Evolutionary conservation across 2,329 filamentous ascomycete genomes (phyloP), one percentile per base, ranked within the genome.

Genomic region (Corynespora cassiicola): DNA sequence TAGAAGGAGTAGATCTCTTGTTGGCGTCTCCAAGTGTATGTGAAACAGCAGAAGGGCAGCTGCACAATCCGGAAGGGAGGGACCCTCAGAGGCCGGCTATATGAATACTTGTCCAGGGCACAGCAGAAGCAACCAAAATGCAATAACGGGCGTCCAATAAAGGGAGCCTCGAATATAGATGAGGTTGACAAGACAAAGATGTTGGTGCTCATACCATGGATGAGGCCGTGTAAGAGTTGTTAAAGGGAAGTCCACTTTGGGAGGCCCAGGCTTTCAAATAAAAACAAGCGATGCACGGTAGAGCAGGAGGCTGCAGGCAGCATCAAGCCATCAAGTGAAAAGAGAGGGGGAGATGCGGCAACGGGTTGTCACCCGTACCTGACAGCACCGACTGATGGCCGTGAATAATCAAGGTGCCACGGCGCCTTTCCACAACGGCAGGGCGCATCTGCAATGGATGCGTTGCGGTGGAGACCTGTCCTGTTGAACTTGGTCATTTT

Each of bases 381-480:
- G 54, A 55, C 48, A 57, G 54, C 39, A 53, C 46, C 38, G 39
- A 32, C 38, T 11, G 9, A 12, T 26, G 44, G 39, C 40, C 32
- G 27, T 31, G 34, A 18, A 27, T 29, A 46, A 42, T 39, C 35
- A 44, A 47, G 25, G 42, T 52, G 45, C 39, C 38, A 58, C 60
- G 43, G 47, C 42, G 47, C 45, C 42, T 46, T 45, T 44, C 45
- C 33, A 53, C 31, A 28, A 38, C 42, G 42, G 39, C 22, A 32
- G 29, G 22, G 7, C 26, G 24, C 38, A 31, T 16, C 29, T 50
- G 42, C 36, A 47, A 42, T 44, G 42, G 45, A 42, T 55, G 58
- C 54, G 44, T 47, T 45, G 48, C 52, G 40, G 48, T 50, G 47
- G 48, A 56, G 43, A 45, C 44, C 35, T 45, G 18, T 45, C 31